Percentiles rank a stretch among this genome's conserved stretches.
Conservation (phyloP, 495 filamentous ascomycete species). For the Penicillium robsamsonii region DNA sequence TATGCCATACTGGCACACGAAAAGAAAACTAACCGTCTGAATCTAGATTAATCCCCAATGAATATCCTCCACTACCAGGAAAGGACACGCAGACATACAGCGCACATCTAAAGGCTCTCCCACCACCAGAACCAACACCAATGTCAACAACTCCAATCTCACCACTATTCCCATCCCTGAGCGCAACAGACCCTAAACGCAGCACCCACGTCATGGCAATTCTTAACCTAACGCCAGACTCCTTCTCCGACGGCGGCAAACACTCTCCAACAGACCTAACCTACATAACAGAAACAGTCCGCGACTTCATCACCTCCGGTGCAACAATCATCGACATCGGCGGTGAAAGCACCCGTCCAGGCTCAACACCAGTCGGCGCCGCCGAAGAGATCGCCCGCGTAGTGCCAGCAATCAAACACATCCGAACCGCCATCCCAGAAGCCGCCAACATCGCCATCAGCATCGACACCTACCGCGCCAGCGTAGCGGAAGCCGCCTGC, state of each 20-base stretch:
- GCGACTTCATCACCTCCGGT: constrained; percentile 58
- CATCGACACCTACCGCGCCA: constrained; percentile 88
- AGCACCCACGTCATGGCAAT: constrained; percentile 88
- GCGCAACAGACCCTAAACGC: constrained; percentile 60
- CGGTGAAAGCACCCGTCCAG: constrained; percentile 86
- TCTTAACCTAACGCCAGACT: constrained; percentile 93
- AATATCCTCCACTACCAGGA: constrained; percentile 43
- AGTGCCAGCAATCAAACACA: constrained; percentile 69
- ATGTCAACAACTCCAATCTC: constrained; percentile 72
- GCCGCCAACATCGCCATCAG: constrained; percentile 66
- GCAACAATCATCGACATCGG: constrained; percentile 89
- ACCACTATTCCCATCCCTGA: constrained; percentile 54
- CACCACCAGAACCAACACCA: constrained; percentile 48
- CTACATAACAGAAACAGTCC: constrained; percentile 50
- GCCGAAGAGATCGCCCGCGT: constrained; percentile 77
- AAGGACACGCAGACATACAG: constrained; percentile 38
- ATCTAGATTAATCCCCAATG: constrained; percentile 61
- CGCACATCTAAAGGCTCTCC: constrained; percentile 62
- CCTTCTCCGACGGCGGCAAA: constrained; percentile 87
- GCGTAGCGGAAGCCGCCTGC: constrained; percentile 77
- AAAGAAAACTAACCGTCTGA: constrained; percentile 3
- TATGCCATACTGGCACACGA: background rate
- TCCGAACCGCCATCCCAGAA: constrained; percentile 63
- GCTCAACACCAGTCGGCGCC: constrained; percentile 59
- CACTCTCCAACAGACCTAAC: constrained; percentile 45